Evolutionary conservation across 1,284 basidiomycete species (phyloP).

Genomic region (Agroathelia rolfsii): DNA sequence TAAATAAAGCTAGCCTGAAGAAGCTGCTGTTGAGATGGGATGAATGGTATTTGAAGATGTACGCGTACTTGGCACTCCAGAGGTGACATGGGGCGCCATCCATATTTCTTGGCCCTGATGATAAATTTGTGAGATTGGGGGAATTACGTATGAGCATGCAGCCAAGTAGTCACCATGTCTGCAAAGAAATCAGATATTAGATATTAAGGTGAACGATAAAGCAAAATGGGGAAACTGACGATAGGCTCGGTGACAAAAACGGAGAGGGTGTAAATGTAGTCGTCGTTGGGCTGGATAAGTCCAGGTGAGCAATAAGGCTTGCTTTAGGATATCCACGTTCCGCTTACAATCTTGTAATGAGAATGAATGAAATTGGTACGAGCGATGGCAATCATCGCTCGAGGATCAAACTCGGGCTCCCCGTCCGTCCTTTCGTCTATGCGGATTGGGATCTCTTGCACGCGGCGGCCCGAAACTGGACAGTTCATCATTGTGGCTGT

Average conservation of each 20-base stretch:
- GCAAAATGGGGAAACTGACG: conserved; percentile 14
- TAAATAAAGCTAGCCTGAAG: conserved; percentile 28
- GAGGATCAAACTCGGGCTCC: conserved; percentile 21
- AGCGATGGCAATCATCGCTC: conserved; percentile 34
- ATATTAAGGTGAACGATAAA: conserved; percentile 13
- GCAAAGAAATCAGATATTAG: not conserved
- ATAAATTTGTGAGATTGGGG: conserved; percentile 1
- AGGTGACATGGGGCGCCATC: conserved; percentile 26
- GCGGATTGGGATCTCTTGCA: conserved; percentile 2
- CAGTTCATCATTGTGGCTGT: conserved; percentile 8
- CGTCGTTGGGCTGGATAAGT: conserved; percentile 23
- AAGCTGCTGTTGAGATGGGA: conserved; percentile 1
- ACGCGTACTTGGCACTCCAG: conserved; percentile 23
- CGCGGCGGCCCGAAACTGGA: conserved; percentile 5
- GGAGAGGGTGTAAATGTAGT: conserved; percentile 22
- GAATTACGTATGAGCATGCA: too few relatives aligned
- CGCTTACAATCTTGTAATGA: conserved; percentile 31
- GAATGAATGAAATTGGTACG: conserved; percentile 38
- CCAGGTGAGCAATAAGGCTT: conserved; percentile 13
- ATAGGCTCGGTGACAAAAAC: conserved; percentile 24
- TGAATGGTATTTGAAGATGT: not conserved
- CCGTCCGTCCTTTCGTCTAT: not conserved
- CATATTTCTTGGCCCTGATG: conserved; percentile 23
- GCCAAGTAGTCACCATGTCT: too few relatives aligned
- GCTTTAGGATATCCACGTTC: conserved; percentile 16